These are phyloP conservation scores for Tinospora cordifolia DNA, from an alignment of 164 flowering plant genomes.

Conservation along the genomic window DNA sequence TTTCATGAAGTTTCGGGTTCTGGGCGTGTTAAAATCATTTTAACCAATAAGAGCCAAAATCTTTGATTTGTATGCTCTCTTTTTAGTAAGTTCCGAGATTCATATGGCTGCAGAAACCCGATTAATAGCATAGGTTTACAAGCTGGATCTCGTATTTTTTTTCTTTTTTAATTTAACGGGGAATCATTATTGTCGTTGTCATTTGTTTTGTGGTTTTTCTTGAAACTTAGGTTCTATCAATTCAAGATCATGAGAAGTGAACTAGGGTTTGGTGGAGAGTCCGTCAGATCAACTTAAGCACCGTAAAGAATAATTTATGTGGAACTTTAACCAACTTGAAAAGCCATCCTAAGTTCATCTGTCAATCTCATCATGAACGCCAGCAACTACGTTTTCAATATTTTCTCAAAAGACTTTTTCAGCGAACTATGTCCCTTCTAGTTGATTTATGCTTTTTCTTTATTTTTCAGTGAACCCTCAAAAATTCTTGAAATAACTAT, in stretches of 20 bases:
- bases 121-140: neutral
- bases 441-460: neutral
- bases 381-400: constrained; percentile 23
- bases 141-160: constrained; percentile 1
- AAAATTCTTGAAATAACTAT: neutral
- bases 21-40: too few relatives aligned
- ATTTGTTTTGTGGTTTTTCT: neutral
- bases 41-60: neutral
- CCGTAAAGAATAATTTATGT: neutral
- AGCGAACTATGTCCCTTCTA: constrained; percentile 7
- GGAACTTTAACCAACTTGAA: neutral
- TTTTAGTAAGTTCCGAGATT: too few relatives aligned
- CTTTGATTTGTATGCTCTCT: neutral
- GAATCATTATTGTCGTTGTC: neutral
- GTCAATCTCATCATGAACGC: neutral
- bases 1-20: neutral
- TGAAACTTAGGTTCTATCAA: neutral
- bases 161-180: too few relatives aligned
- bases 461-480: neutral
- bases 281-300: neutral
- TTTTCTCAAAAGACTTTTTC: constrained; percentile 14
- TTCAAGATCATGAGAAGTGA: neutral
- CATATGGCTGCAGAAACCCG: neutral
- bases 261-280: constrained; percentile 1
- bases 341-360: neutral